Evolutionary conservation across 2,329 filamentous ascomycete genomes (phyloP).

Genomic region (Trichoderma asperellum): DNA sequence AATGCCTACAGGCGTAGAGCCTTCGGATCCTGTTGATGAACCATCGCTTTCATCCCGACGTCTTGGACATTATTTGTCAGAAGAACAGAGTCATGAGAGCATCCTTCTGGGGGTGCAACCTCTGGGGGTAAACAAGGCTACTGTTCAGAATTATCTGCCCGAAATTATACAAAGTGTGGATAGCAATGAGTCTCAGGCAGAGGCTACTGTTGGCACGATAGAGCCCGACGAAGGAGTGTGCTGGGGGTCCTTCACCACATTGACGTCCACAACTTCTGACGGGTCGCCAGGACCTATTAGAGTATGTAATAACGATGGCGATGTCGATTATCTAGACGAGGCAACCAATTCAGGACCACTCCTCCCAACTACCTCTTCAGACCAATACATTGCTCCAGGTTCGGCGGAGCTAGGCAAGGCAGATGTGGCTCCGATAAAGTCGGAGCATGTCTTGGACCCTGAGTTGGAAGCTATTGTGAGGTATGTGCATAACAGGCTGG

Average conservation of each 20-base stretch:
- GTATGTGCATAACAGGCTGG: not conserved
- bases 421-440: not conserved
- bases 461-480: not conserved
- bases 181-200: not conserved
- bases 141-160: not conserved
- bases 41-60: not conserved
- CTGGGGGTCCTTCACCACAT: not conserved
- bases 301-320: not conserved
- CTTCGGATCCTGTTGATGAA: not conserved
- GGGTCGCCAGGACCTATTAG: not conserved
- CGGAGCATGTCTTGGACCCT: not conserved
- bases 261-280: not conserved
- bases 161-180: not conserved
- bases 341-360: not conserved
- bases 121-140: constrained; percentile 3
- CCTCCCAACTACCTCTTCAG: not conserved
- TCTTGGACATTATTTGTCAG: not conserved
- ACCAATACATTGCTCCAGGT: not conserved
- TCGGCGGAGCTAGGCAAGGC: too few species aligned
- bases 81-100: not conserved
- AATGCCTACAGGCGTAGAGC: not conserved
- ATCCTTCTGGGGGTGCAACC: not conserved
- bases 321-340: not conserved
- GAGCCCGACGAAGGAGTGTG: not conserved
- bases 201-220: not conserved